phyloP scores from a whole-genome alignment of 176 grass and related monocot genomes.

The Tillandsia leiboldiana region DNA sequence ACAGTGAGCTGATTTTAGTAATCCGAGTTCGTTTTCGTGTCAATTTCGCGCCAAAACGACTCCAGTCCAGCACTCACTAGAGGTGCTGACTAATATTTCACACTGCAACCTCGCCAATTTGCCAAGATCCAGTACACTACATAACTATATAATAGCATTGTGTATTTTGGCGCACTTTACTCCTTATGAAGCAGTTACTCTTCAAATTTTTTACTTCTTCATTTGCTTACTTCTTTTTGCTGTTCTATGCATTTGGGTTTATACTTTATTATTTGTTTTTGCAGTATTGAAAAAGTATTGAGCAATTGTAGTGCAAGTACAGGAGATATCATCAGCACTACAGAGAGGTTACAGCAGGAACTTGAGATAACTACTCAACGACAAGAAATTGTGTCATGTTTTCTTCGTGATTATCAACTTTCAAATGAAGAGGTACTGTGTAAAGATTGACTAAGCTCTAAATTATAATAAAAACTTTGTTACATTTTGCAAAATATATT shows the following conservation, averaged over 20 bases:
- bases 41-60: too few relatives aligned
- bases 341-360: constrained; percentile 46
- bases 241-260: constrained; percentile 5
- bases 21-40: too few relatives aligned
- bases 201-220: background rate
- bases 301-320: constrained; percentile 81
- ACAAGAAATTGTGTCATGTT: constrained; percentile 94
- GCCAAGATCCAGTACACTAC: too few relatives aligned
- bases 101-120: too few relatives aligned
- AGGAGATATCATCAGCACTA: constrained; percentile 93
- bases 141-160: too few relatives aligned
- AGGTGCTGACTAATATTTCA: too few relatives aligned
- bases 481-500: background rate
- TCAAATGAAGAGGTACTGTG: constrained; percentile 72
- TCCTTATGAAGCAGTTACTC: too few relatives aligned
- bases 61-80: too few relatives aligned
- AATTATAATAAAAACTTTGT: background rate
- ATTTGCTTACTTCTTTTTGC: constrained; percentile 2
- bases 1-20: too few relatives aligned
- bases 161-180: too few relatives aligned
- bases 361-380: constrained; percentile 58
- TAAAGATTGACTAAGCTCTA: background rate
- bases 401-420: constrained; percentile 94
- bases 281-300: constrained; percentile 78
- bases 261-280: constrained; percentile 13